Evolutionary conservation across 495 filamentous ascomycete genomes (phyloP).

Genomic region (Annulohypoxylon bovei): DNA sequence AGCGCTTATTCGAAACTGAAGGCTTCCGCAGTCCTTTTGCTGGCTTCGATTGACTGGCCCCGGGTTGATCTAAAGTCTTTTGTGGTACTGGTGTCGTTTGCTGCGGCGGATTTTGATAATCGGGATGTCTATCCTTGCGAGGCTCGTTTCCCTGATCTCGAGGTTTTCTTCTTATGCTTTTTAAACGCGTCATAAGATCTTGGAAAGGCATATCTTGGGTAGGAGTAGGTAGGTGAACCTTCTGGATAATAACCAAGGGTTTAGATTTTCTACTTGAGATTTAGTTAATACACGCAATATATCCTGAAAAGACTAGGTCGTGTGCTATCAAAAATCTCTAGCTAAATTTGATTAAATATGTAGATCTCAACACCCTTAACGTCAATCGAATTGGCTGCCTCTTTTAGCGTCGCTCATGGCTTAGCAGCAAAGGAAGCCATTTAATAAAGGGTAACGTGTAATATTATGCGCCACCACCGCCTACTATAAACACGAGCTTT

Average conservation of each 20-base stretch:
- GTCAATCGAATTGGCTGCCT: background rate
- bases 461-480: background rate
- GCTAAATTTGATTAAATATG: background rate
- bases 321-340: background rate
- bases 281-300: background rate
- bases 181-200: conserved; percentile 8
- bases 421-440: background rate
- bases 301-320: background rate
- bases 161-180: conserved; percentile 5
- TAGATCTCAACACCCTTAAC: background rate
- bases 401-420: background rate
- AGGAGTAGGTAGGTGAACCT: background rate
- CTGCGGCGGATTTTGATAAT: background rate
- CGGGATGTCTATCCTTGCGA: background rate
- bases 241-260: background rate
- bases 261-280: background rate
- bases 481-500: too few relatives aligned
- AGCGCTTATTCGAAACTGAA: background rate
- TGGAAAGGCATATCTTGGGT: background rate
- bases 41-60: background rate
- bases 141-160: background rate
- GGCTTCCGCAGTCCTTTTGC: conserved; percentile 11
- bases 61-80: background rate
- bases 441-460: background rate
- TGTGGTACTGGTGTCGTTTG: background rate